Conservation (phyloP, 306 rosid species). For the Pterocarpus macrocarpus region DNA sequence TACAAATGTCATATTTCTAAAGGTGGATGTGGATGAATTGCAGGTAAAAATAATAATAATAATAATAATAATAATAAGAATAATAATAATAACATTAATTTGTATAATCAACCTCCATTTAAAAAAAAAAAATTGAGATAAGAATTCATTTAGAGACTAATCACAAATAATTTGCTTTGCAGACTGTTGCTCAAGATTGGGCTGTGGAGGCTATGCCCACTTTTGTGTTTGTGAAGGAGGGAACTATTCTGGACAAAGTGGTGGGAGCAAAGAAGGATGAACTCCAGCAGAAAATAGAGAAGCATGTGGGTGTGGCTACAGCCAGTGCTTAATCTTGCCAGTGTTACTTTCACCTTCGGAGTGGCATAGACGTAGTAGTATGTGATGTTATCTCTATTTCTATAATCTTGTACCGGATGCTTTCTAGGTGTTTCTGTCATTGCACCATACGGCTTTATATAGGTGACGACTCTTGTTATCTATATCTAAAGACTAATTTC, state of each 20-base stretch:
- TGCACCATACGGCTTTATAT: conserved; percentile 27
- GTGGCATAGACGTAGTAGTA: not conserved
- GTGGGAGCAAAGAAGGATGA: conserved; percentile 94
- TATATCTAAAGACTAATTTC: not conserved
- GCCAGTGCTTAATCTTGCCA: conserved; percentile 57
- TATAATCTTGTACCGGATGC: conserved; percentile 19
- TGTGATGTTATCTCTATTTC: conserved; percentile 21
- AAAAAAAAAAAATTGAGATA: not conserved
- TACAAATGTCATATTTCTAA: conserved; percentile 66
- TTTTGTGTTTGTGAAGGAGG: conserved; percentile 88
- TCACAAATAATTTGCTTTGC: conserved; percentile 37
- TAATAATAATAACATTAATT: too few species aligned
- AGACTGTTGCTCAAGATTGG: conserved; percentile 90
- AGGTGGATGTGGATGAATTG: conserved; percentile 92
- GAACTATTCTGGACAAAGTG: conserved; percentile 76
- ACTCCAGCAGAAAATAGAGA: conserved; percentile 68
- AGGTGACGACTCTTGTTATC: conserved; percentile 26
- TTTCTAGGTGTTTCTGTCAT: conserved; percentile 4
- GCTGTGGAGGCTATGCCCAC: conserved; percentile 99
- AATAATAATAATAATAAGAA: too few species aligned
- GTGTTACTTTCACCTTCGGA: conserved; percentile 25
- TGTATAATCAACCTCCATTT: not conserved
- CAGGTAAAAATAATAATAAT: conserved; percentile 58
- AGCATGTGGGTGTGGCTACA: conserved; percentile 58
- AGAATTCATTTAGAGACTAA: conserved; percentile 2